Conservation (phyloP, 331 rosid genomes). For the Saraca asoca region DNA sequence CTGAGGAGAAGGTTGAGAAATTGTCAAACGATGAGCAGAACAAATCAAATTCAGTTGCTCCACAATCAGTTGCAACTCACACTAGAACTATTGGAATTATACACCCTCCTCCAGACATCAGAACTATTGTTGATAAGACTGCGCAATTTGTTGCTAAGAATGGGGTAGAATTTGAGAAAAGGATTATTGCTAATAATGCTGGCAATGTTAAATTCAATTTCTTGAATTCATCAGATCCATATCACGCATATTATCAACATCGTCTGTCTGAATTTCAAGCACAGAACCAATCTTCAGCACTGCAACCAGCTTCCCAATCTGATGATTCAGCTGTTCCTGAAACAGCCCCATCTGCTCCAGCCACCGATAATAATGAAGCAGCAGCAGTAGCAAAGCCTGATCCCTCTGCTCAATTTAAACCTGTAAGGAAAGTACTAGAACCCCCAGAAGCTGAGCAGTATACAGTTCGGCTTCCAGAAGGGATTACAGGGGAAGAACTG, state of each 20-base stretch:
- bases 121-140: slow-evolving; percentile 86
- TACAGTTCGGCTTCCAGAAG: slow-evolving; percentile 91
- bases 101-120: slow-evolving; percentile 82
- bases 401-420: slow-evolving; percentile 68
- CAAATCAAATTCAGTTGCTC: slow-evolving; percentile 35
- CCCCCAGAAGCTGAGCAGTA: slow-evolving; percentile 95
- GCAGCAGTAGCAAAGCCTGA: slow-evolving; percentile 51
- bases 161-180: slow-evolving; percentile 85
- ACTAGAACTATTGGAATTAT: slow-evolving; percentile 92
- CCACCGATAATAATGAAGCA: slow-evolving; percentile 50
- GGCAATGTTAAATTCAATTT: slow-evolving; percentile 86
- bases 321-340: slow-evolving; percentile 52
- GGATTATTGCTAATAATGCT: slow-evolving; percentile 71
- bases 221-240: slow-evolving; percentile 65
- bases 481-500: slow-evolving; percentile 85
- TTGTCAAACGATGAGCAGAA: slow-evolving; percentile 44
- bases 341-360: slow-evolving; percentile 40
- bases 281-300: slow-evolving; percentile 60
- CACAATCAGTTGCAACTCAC: slow-evolving; percentile 62
- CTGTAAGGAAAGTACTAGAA: slow-evolving; percentile 63
- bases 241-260: slow-evolving; percentile 90
- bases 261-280: slow-evolving; percentile 74
- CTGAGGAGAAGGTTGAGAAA: slow-evolving; percentile 39
- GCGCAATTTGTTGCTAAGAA: slow-evolving; percentile 87
- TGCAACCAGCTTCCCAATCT: slow-evolving; percentile 43